Conservation (phyloP, 179 eudicot species). For the Carnegiea gigantea region DNA sequence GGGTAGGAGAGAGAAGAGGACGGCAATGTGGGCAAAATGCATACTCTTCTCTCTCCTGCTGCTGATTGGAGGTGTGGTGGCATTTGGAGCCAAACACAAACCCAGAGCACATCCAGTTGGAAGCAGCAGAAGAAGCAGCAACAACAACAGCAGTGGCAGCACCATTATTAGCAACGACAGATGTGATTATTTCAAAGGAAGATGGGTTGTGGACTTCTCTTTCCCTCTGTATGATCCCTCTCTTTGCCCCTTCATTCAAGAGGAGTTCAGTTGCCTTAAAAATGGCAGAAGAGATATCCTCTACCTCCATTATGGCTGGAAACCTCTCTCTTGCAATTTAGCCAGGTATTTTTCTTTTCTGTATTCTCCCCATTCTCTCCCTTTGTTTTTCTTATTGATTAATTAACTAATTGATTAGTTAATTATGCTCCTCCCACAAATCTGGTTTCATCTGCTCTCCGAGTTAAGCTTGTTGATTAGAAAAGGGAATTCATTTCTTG, state of each 20-base stretch:
- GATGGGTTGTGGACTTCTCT: slow-evolving; percentile 35
- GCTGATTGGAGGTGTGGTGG: not conserved
- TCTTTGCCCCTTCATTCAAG: slow-evolving; percentile 32
- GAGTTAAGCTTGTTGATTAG: no score
- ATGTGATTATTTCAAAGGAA: slow-evolving; percentile 34
- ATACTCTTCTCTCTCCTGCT: slow-evolving; percentile 10
- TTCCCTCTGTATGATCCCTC: slow-evolving; percentile 22
- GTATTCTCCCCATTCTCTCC: not conserved
- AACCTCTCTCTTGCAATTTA: slow-evolving; percentile 30
- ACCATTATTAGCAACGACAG: not conserved
- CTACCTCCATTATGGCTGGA: slow-evolving; percentile 38
- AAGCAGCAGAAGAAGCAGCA: slow-evolving; percentile 7
- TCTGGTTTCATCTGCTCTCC: no score
- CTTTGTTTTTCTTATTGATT: not conserved
- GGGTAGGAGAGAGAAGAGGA: not conserved
- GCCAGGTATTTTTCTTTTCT: slow-evolving; percentile 18
- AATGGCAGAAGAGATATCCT: slow-evolving; percentile 34
- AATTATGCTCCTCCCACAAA: not conserved
- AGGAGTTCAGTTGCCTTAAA: slow-evolving; percentile 32
- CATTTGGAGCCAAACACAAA: not conserved
- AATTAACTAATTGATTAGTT: no score
- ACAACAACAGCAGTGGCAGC: not conserved
- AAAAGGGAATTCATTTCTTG: not conserved
- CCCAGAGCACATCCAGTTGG: not conserved
- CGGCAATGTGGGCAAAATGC: not conserved